These are phyloP conservation scores for Chloris gayana DNA, from an alignment of 176 grass and related monocot genomes.

Conservation along the genomic window DNA sequence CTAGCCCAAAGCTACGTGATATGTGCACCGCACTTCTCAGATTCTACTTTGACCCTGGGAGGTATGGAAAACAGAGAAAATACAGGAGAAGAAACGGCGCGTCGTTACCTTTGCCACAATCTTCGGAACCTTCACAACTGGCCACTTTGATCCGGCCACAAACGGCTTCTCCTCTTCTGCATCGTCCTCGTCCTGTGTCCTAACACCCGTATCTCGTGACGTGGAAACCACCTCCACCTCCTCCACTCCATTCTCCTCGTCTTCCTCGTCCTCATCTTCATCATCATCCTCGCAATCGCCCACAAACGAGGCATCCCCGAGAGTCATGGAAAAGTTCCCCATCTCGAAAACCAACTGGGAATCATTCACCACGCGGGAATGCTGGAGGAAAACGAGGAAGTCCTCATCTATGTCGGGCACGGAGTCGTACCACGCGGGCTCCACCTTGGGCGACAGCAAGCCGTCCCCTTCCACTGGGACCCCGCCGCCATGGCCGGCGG, in stretches of 20 bases:
- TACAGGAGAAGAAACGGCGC: neutral
- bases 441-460: too few relatives aligned
- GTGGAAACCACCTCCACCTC: neutral
- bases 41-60: neutral
- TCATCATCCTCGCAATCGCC: neutral
- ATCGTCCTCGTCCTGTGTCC: neutral
- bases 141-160: neutral
- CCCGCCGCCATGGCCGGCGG: too few relatives aligned
- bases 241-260: neutral
- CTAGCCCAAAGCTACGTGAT: neutral
- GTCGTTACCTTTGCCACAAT: neutral
- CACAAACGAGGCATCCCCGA: neutral
- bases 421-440: neutral
- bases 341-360: neutral
- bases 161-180: neutral
- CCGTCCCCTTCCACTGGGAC: neutral
- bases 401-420: neutral
- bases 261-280: neutral
- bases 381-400: constrained; percentile 36
- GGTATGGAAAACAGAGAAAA: neutral
- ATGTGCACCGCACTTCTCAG: neutral
- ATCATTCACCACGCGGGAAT: neutral
- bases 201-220: neutral
- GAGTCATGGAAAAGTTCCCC: neutral
- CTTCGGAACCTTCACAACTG: neutral